Base-by-base conservation (phyloP, 495 filamentous ascomycete genomes). In the Rusavskia elegans region DNA sequence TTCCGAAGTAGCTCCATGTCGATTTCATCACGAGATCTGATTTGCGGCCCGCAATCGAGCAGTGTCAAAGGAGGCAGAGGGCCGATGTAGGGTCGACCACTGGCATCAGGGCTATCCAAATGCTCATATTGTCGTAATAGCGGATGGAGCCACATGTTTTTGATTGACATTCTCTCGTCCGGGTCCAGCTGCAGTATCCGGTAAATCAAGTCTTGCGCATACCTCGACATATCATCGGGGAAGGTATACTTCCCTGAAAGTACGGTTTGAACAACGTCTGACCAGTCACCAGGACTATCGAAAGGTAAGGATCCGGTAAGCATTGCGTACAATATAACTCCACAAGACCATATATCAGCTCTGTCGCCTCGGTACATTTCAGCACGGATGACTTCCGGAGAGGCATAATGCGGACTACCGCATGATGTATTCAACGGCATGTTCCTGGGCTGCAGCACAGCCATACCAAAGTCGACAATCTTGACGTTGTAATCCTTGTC, bases 391-490 rank as follows among this genome's bases (percentile, higher is more conserved):
- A 99, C 78, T 63, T 99, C 92, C 0, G 92, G 92, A 1, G 92
- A 88, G 3, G 87, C 89, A 59, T 97, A 97, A 65, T 97, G 92
- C 5, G 90, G 90, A 54, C 93, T 97, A 40, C 92, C 92, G 60
- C 92, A 99, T 2, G 89, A 87, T 0, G 90, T 95, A 37, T 74
- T 82, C 36, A 99, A 71, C 66, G 78, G 79, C 56, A 85, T 78
- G 23, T 75, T 77, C 14, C 73, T 69, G 27, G 93, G 90, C 56
- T 96, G 90, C 29, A 97, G 68, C 13, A 88, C 89, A 17, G 93
- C 92, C 88, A 99, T 95, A 17, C 92, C 90, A 64, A 97, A 99
- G 64, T 99, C 92, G 32, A 87, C 89, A 37, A 99, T 78, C 66
- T 97, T 97, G 64, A 96, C 74, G 42, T 85, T 80, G 21, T 74